Base-by-base conservation (phyloP, 2,329 filamentous ascomycete species). In the Colletotrichum orbiculare region DNA sequence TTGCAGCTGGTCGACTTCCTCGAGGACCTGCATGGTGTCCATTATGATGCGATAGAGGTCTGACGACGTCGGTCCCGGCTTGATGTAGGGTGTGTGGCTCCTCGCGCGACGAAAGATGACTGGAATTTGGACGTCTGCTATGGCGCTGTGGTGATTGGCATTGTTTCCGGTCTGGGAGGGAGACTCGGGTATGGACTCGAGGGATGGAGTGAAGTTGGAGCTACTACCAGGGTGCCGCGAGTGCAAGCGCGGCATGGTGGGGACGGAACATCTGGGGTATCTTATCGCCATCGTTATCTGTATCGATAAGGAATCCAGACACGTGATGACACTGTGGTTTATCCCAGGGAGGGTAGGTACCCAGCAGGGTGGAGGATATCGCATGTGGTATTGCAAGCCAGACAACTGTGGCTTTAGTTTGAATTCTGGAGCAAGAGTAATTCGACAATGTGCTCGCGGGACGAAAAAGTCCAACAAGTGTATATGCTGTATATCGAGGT, bases 281-380 rank as follows among this genome's bases (percentile, higher is more conserved):
- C 66, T 67, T 64, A 68, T 68, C 66, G 55, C 25, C 65, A 68
- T 68, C 60, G 1, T 15, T 5, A 25, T 25, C 25, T 25, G 25
- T 25, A 25, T 25, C 25, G 25, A 25, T 25, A 25, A 25, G 25
- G 25, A 25, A 25, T 25, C 25, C 4, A 1, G 25, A 1, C 67
- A 68, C 67, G 67, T 68, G 67, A 68, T 34, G 10, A 42, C 9
- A 17, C 10, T 17, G 43, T 41, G 43, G 43, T 34, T 25, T 25
- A 25, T 25, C 25, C 25, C 25, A 5, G 25, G 25, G 4, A 25
- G 25, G 25, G 25, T 4, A 5, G 25, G 25, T 25, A 25, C 25
- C 25, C 25, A 25, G 42, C 35, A 33, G 55, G 10, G 10, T n/a
- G 35, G 15, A 54, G 64, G 65, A 56, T 60, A 13, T 48, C 45